phyloP scores from a whole-genome alignment of 768 basidiomycete species.

The Polyporus arcularius region DNA sequence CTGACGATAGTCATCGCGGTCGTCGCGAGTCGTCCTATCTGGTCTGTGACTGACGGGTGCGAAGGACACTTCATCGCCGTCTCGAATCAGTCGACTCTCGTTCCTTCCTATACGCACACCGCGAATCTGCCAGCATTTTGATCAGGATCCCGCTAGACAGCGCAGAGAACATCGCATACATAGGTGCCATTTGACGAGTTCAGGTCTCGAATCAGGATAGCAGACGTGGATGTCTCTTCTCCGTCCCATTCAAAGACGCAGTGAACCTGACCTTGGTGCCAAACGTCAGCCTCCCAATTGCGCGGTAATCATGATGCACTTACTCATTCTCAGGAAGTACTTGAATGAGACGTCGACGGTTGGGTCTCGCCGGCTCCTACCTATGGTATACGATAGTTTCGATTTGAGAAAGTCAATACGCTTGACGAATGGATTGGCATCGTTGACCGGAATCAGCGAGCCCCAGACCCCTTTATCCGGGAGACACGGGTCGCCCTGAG shows the following conservation, averaged over 20 bases:
- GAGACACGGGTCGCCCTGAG: constrained; percentile 18
- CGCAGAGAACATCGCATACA: background rate
- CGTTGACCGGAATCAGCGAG: constrained; percentile 53
- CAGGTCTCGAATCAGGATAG: constrained; percentile 35
- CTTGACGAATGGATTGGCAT: constrained; percentile 39
- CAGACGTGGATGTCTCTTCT: constrained; percentile 33
- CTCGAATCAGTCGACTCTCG: background rate
- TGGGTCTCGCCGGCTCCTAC: constrained; percentile 54
- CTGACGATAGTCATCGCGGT: no score
- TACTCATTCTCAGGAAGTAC: background rate
- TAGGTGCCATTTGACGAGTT: constrained; percentile 44
- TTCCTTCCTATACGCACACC: background rate
- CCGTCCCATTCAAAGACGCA: constrained; percentile 60
- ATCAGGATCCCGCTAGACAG: background rate
- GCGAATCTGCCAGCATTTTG: background rate
- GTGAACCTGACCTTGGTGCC: constrained; percentile 46
- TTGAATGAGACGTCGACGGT: background rate
- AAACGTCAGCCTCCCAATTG: background rate
- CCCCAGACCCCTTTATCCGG: constrained; percentile 53
- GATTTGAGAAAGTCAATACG: constrained; percentile 62
- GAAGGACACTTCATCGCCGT: background rate
- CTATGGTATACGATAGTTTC: constrained; percentile 49
- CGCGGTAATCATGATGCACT: background rate
- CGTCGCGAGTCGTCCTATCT: no score
- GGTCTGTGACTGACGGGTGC: background rate